Conservation (phyloP, 768 basidiomycete genomes). For the Trametopsis cervina region DNA sequence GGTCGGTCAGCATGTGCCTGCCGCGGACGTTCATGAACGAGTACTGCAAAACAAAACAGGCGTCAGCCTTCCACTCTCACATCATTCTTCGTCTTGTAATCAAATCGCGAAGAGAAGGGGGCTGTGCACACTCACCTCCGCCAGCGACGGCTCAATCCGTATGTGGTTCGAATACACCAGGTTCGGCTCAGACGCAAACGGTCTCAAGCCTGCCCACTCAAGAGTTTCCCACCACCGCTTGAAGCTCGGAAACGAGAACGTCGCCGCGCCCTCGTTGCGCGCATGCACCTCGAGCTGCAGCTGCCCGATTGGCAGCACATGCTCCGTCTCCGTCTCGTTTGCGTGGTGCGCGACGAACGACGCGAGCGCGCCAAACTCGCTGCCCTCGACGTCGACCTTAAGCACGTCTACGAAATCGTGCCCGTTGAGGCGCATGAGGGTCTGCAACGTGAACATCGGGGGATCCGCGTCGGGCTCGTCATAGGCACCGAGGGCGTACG, state of each 20-base stretch:
- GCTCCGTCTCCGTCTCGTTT: constrained; percentile 30
- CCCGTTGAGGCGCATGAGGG: constrained; percentile 56
- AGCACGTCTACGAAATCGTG: constrained; percentile 64
- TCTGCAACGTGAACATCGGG: constrained; percentile 52
- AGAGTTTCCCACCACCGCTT: constrained; percentile 61
- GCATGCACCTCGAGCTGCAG: constrained; percentile 61
- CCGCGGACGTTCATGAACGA: constrained; percentile 43
- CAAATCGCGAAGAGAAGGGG: background rate
- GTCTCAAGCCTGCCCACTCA: constrained; percentile 56
- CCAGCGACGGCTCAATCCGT: constrained; percentile 25
- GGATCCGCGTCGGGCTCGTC: constrained; percentile 27
- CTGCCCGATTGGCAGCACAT: constrained; percentile 58
- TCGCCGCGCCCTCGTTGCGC: constrained; percentile 13
- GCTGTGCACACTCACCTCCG: constrained; percentile 26
- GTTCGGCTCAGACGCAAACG: constrained; percentile 62
- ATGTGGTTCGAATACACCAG: constrained; percentile 35
- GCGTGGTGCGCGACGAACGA: constrained; percentile 41
- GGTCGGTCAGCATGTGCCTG: constrained; percentile 28
- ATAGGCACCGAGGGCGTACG: constrained; percentile 27
- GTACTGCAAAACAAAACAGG: constrained; percentile 31
- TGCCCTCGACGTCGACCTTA: constrained; percentile 63
- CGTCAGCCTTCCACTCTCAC: background rate
- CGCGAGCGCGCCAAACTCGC: constrained; percentile 52
- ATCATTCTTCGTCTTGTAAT: too few relatives aligned
- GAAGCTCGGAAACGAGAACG: constrained; percentile 44